Evolutionary conservation across 2,329 filamentous ascomycete genomes (phyloP).

Genomic region (Penicillium capsulatum): DNA sequence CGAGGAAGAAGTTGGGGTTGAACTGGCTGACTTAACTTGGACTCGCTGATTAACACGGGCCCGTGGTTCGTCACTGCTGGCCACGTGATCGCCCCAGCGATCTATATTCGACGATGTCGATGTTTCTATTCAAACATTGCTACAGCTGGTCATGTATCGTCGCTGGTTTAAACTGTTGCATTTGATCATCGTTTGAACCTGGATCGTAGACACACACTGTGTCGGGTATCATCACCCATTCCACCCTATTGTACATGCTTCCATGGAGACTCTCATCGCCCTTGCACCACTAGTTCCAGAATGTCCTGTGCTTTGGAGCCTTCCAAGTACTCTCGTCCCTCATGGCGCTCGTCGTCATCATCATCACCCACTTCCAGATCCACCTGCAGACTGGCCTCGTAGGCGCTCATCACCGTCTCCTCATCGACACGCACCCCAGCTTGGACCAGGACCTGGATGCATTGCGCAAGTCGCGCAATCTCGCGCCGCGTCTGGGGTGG

Average conservation of each 20-base stretch:
- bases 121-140: no score
- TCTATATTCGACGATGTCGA: no score
- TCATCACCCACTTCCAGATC: constrained; percentile 42
- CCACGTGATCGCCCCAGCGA: no score
- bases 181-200: neutral
- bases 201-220: constrained; percentile 4
- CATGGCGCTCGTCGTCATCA: constrained; percentile 33
- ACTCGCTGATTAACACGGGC: no score
- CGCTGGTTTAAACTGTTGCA: no score
- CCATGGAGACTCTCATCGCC: no score
- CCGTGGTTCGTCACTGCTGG: no score
- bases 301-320: constrained; percentile 39
- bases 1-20: constrained; percentile 7
- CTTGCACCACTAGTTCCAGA: constrained; percentile 29
- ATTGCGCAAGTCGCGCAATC: constrained; percentile 77
- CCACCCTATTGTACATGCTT: no score
- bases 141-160: no score
- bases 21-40: neutral
- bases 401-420: constrained; percentile 77
- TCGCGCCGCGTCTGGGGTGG: constrained; percentile 72
- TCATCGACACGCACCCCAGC: constrained; percentile 82
- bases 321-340: constrained; percentile 43
- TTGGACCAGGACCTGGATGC: constrained; percentile 78
- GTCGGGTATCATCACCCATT: neutral
- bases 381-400: constrained; percentile 74